These are phyloP conservation scores for Phytophthora capsici DNA, from an alignment of 352 stramenopile genomes.

Conservation along the genomic window DNA sequence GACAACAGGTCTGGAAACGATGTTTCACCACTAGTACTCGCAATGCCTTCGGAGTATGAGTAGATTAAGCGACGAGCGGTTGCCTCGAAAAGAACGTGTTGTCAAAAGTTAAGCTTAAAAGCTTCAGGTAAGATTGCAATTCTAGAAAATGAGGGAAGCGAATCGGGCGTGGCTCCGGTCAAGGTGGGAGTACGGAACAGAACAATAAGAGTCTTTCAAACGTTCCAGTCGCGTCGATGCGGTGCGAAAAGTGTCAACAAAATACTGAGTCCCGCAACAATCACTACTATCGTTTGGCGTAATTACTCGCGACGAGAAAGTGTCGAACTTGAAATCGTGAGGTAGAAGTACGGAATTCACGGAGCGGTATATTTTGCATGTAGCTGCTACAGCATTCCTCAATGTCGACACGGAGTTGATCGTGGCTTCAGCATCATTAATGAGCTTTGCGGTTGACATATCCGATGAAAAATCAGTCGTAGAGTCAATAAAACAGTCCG, in stretches of 20 bases:
- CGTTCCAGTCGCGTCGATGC: slow-evolving; percentile 8
- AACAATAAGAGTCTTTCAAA: slow-evolving; percentile 12
- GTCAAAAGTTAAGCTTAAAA: slow-evolving; percentile 36
- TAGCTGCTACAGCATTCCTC: too few relatives aligned
- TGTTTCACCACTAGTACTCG: not conserved
- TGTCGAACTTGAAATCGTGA: not conserved
- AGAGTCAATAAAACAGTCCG: too few relatives aligned
- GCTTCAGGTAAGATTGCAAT: slow-evolving; percentile 17
- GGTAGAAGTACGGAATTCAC: too few relatives aligned
- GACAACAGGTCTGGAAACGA: not conserved
- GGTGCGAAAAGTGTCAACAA: slow-evolving; percentile 13
- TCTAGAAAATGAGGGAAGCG: slow-evolving; percentile 18
- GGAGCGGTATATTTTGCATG: too few relatives aligned
- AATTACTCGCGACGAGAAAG: not conserved
- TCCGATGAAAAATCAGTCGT: too few relatives aligned
- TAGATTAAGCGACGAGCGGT: slow-evolving; percentile 2
- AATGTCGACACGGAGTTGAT: too few relatives aligned
- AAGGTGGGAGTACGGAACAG: slow-evolving; percentile 1
- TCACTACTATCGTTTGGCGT: not conserved
- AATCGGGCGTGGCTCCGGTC: not conserved
- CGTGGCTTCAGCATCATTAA: too few relatives aligned
- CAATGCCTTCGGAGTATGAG: slow-evolving; percentile 18
- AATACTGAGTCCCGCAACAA: slow-evolving; percentile 9
- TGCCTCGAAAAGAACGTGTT: slow-evolving; percentile 36
- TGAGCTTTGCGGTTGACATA: slow-evolving; percentile 2